Base-by-base conservation (phyloP, 2,329 filamentous ascomycete species). In the Teratosphaeria epicoccoides region DNA sequence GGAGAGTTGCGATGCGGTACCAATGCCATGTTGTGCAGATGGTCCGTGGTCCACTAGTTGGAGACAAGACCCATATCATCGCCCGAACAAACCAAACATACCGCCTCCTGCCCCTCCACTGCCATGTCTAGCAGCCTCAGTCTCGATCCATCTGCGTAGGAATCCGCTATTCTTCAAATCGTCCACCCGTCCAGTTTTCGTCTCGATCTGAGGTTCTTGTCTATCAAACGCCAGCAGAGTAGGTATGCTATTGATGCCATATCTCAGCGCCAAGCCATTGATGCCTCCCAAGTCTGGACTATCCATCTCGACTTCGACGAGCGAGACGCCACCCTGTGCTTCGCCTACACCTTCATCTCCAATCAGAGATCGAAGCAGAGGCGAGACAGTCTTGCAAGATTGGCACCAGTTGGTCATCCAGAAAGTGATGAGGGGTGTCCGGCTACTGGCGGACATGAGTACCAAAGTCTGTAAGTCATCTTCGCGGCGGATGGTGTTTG, bases 391-490 rank as follows among this genome's bases (percentile, higher is more conserved):
- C 23, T 69, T 67, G 60, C 73, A 76, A 4, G 69, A 70, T 1
- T 66, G 60, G 54, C 71, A 74, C 71, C 73, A 77, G 3, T 69
- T 70, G 2, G 75, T 72, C 40, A 68, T 74, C 74, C 74, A 78
- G 10, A 77, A 62, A 0, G 75, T 77, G 44, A 77, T 68, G 0
- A 78, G 61, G 0, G 74, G 67, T 7, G 66, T 64, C 43, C 72
- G 69, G 11, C 64, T 68, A 56, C 68, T 71, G 9, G 74, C 69
- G 14, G 71, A 74, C 54, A 75, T 69, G 46, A 76, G 66, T 6
- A 71, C 70, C 6, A 77, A 69, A 4, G 69, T 74, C 50, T 73
- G 67, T 10, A 77, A 66, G 53, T 77, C 74, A 29, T 71, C 65
- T 47, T 74, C 72, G 26, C 63, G 66, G 49, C 75, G 73, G 46